Conservation (phyloP, 208 protist genomes). For the Trypanosoma cruzi region DNA sequence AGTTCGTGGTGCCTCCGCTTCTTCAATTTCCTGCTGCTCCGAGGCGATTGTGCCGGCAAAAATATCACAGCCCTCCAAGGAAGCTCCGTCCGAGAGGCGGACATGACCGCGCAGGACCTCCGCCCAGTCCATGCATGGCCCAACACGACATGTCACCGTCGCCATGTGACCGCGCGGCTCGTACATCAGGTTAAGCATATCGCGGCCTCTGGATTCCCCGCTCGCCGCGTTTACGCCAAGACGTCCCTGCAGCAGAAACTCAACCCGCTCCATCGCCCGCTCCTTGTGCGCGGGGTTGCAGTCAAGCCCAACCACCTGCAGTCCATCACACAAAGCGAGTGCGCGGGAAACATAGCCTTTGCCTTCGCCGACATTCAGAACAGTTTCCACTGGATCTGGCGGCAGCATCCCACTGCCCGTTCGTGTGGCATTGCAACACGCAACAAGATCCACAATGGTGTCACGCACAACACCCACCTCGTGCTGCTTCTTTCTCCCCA, state of each 20-base stretch:
- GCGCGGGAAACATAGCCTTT: slow-evolving; percentile 90
- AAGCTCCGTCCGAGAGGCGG: slow-evolving; percentile 26
- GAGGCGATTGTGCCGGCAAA: not conserved
- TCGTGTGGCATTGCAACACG: slow-evolving; percentile 33
- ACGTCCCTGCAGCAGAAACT: slow-evolving; percentile 54
- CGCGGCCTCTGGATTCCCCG: slow-evolving; percentile 10
- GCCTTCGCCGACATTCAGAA: slow-evolving; percentile 91
- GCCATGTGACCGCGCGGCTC: slow-evolving; percentile 65
- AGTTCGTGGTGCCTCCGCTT: not conserved
- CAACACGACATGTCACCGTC: slow-evolving; percentile 71
- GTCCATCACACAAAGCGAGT: slow-evolving; percentile 70
- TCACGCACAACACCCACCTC: slow-evolving; percentile 84
- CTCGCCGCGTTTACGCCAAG: slow-evolving; percentile 32
- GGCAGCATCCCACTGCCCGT: not conserved
- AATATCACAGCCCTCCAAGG: not conserved
- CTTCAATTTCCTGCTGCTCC: not conserved
- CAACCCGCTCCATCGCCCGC: slow-evolving; percentile 53
- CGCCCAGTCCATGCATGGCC: slow-evolving; percentile 47
- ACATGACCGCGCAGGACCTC: slow-evolving; percentile 55
- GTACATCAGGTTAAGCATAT: slow-evolving; percentile 78
- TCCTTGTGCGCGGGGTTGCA: slow-evolving; percentile 91
- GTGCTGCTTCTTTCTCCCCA: slow-evolving; percentile 89
- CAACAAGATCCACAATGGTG: slow-evolving; percentile 58
- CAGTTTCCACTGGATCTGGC: slow-evolving; percentile 39
- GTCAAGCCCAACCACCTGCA: slow-evolving; percentile 88